Base-by-base conservation (phyloP, 2,329 filamentous ascomycete species). In the Sarocladium brachiariae region DNA sequence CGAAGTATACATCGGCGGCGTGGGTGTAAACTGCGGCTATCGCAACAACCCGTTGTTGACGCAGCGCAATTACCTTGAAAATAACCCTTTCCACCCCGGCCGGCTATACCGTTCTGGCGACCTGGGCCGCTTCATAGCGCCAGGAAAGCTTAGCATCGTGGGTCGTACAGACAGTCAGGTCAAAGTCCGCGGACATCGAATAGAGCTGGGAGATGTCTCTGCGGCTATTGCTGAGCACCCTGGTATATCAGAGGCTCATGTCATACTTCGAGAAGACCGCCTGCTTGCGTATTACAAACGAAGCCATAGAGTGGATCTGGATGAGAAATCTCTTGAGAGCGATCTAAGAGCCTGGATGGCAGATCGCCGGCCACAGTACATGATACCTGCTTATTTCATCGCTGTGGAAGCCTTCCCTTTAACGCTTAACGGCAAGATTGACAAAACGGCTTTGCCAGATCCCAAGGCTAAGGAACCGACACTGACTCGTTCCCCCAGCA, bases 31-130 rank as follows among this genome's bases (percentile, higher is more conserved):
- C 3, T 43, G 47, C 1, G 70, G 70, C 1, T 76, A 76, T 53
- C 54, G 73, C 5, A 57, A 63, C 31, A 43, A 52, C 6, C 54
- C 59, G 1, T 52, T 56, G 3, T 27, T 53, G 2, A 57, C 55
- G 2, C 6, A 38, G 2, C 24, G 45, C n/a, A 41, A 39, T 19
- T 18, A 34, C 60, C 64, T 89, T 46, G 86, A 89, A 9, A 7
- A n/a, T n/a, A 39, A 39, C 35, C 35, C 35, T 39, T 39, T 18
- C n/a, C 38, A 53, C 53, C 24, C n/a, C 19, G 13, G 50, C 8
- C 39, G 49, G 7, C 50, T 59, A 30, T 58, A 57, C 35, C 57
- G 56, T 4, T 58, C 56, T 4, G 57, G 57, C 11, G 57, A 59
- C 38, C 25, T 54, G 23, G 57, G 53, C 30, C 53, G 52, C 14